A percentile compares a stretch with the other conserved stretches of the same genome.
phyloP scores from a whole-genome alignment of 2,329 filamentous ascomycete species.

The Colletotrichum brevisporum region DNA sequence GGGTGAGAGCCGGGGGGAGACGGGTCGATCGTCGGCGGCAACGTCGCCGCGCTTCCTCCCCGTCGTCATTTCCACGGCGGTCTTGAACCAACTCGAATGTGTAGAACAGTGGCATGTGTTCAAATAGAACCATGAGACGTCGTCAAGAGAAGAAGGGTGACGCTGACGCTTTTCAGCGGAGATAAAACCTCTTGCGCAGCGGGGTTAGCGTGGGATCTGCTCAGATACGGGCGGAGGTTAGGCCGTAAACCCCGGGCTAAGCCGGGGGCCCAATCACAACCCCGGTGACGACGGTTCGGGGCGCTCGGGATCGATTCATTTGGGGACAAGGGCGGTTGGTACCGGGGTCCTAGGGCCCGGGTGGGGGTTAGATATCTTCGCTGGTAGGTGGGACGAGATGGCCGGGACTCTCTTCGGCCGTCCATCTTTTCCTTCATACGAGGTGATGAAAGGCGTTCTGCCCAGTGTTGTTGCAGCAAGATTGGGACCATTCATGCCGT shows the following conservation, averaged over 20 bases:
- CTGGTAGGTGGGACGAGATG: background rate
- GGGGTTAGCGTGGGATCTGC: constrained; percentile 9
- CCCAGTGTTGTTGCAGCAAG: background rate
- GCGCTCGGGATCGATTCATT: background rate
- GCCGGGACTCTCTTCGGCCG: background rate
- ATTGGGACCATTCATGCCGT: background rate
- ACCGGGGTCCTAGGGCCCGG: background rate
- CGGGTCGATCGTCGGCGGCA: too few species aligned
- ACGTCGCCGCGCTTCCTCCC: too few species aligned
- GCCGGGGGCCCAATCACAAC: background rate
- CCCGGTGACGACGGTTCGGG: background rate
- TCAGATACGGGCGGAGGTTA: constrained; percentile 21
- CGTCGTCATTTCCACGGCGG: too few species aligned
- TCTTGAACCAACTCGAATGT: background rate
- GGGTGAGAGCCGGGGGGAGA: too few species aligned
- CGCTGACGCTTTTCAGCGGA: background rate
- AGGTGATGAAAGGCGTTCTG: background rate
- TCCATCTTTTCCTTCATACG: background rate
- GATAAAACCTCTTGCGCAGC: background rate
- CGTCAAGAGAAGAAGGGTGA: background rate
- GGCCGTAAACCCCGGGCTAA: background rate
- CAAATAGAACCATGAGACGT: background rate
- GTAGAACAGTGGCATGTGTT: background rate
- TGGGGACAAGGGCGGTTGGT: background rate
- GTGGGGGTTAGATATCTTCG: background rate